A percentile compares a stretch with the other conserved stretches of the same genome.
phyloP scores from a whole-genome alignment of 331 rosid species.

The Pyrus hybrid region DNA sequence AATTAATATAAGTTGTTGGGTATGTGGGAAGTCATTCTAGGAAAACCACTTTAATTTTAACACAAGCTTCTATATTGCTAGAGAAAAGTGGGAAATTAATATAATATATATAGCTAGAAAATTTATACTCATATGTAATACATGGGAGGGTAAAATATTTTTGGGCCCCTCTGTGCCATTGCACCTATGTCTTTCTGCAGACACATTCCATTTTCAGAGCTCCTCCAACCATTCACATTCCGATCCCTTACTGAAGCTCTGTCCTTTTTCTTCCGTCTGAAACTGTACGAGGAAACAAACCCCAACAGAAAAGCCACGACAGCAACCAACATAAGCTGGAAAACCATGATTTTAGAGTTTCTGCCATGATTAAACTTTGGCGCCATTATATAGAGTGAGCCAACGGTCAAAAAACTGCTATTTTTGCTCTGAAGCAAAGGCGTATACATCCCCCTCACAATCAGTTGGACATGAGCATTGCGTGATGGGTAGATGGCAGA shows the following conservation, averaged over 20 bases:
- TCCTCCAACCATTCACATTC: not conserved
- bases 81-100: too few relatives aligned
- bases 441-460: not conserved
- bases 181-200: not conserved
- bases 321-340: not conserved
- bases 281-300: not conserved
- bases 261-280: not conserved
- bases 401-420: not conserved
- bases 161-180: too few relatives aligned
- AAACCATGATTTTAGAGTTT: not conserved
- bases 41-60: too few relatives aligned
- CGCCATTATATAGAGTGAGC: slow-evolving; percentile 5
- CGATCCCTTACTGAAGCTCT: not conserved
- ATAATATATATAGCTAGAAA: too few relatives aligned
- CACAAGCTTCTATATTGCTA: too few relatives aligned
- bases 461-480: not conserved
- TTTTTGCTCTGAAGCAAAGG: not conserved
- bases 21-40: too few relatives aligned
- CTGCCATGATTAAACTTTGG: not conserved
- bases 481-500: not conserved
- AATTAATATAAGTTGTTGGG: too few relatives aligned
- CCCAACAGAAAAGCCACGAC: not conserved
- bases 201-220: not conserved
- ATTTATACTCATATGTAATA: too few relatives aligned
- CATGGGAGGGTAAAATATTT: too few relatives aligned